Conservation (phyloP, 2,329 filamentous ascomycete genomes). For the Knoxdaviesia proteae region DNA sequence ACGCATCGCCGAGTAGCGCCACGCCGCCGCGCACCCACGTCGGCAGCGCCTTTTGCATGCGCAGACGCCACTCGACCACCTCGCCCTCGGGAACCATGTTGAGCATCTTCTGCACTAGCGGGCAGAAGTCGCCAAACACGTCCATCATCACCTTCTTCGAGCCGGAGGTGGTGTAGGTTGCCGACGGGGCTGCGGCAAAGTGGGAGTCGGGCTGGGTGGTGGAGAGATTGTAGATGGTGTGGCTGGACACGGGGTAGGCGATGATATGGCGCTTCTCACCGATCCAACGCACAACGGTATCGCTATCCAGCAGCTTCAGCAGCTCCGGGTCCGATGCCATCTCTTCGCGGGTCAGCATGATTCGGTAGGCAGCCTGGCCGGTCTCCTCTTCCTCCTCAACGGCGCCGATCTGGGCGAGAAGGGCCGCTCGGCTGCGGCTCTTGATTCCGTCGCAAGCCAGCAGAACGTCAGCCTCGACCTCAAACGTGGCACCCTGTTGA, state of each 20-base stretch:
- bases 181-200: conserved; percentile 33
- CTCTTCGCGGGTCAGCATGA: conserved; percentile 49
- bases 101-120: conserved; percentile 35
- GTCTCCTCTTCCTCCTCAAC: conserved; percentile 42
- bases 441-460: conserved; percentile 36
- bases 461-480: conserved; percentile 30
- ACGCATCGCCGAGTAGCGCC: conserved; percentile 41
- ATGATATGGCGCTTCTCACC: conserved; percentile 58
- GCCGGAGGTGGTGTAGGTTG: conserved; percentile 41
- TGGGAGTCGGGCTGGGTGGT: conserved; percentile 39
- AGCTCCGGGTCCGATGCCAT: conserved; percentile 49
- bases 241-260: conserved; percentile 50
- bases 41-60: conserved; percentile 32
- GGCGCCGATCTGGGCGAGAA: conserved; percentile 31
- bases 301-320: conserved; percentile 41
- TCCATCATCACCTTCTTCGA: conserved; percentile 38
- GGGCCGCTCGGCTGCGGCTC: conserved; percentile 24
- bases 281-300: conserved; percentile 55
- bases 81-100: conserved; percentile 38
- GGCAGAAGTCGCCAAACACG: conserved; percentile 41
- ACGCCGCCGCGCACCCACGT: conserved; percentile 36
- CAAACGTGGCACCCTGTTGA: conserved; percentile 30
- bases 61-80: conserved; percentile 44
- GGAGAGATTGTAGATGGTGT: conserved; percentile 44
- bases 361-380: conserved; percentile 58